Conservation (phyloP, 2,329 filamentous ascomycete species). For the Simplicillium aogashimaense region DNA sequence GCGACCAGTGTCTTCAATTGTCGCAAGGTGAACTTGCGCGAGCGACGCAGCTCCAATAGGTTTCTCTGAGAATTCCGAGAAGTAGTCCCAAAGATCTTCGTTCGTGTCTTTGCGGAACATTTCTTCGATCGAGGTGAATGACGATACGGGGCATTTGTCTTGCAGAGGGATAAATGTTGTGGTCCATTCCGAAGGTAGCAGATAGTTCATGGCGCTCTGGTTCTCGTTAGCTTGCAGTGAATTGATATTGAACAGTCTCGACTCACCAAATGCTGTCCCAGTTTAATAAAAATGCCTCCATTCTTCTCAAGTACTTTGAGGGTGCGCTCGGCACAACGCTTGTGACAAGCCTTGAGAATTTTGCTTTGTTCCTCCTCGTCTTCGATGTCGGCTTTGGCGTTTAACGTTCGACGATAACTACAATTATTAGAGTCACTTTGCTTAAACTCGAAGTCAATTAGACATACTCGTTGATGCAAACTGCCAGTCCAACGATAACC, state of each 20-base stretch:
- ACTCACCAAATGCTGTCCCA: conserved; percentile 78
- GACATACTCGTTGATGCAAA: conserved; percentile 80
- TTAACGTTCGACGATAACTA: conserved; percentile 83
- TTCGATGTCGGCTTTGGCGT: conserved; percentile 50
- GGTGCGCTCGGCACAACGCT: conserved; percentile 83
- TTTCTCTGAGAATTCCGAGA: conserved; percentile 68
- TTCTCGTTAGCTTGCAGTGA: conserved; percentile 12
- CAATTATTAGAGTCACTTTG: conserved; percentile 1
- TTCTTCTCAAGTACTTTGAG: conserved; percentile 85
- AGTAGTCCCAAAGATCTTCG: conserved; percentile 67
- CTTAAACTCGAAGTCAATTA: background rate
- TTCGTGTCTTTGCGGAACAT: conserved; percentile 86
- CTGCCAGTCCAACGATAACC: conserved; percentile 61
- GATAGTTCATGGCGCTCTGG: conserved; percentile 86
- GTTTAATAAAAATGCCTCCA: conserved; percentile 95
- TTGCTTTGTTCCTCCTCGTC: conserved; percentile 55
- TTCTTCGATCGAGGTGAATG: conserved; percentile 71
- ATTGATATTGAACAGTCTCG: background rate
- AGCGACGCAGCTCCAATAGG: conserved; percentile 91
- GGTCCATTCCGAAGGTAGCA: conserved; percentile 86
- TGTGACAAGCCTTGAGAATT: conserved; percentile 75
- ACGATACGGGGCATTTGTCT: conserved; percentile 90
- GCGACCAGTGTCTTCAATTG: conserved; percentile 69
- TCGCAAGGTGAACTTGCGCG: conserved; percentile 88
- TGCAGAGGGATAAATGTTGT: conserved; percentile 92